Evolutionary conservation across 129 eudicot species (phyloP), one percentile per base, ranked within the genome.

Genomic region (sunflower (Helianthus annuus)): DNA sequence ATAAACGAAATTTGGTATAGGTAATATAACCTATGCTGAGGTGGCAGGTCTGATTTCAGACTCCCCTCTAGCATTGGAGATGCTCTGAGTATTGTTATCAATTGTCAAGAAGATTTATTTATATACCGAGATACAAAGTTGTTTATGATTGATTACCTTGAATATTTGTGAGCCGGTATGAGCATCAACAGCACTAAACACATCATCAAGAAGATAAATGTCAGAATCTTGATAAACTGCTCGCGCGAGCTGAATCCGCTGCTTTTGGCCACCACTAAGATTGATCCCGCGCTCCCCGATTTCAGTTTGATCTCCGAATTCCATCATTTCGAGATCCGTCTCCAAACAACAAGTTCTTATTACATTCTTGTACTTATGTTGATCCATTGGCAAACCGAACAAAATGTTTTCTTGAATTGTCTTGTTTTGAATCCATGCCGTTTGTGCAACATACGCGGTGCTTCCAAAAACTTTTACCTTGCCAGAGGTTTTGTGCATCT

Each of bases 251-350:
- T 91, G 97, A 16, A 91, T 82, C 29, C 97, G 73, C 66, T 91
- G 97, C 83, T 91, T 91, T 79, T 91, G 97, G 8, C 97, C 97
- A 11, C 97, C 97, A 8, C 97, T 91, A 4, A 91, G 93, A 68
- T 91, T 91, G 49, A 91, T 91, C 40, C 97, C 97, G 13, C 96
- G 92, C 53, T 91, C 97, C 63, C 97, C 96, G 39, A 91, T 91
- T 69, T 91, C 97, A 0, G 96, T 91, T 70, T 73, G 91, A 70
- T 89, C 96, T 11, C 96, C 89, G 34, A 69, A 74, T 19, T 83
- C 91, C 87, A 89, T 81, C 39, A 83, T 83, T 60, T 89, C 96
- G 53, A 89, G 27, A 36, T 89, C 91, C 68, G 81, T 89, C 72
- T 76, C 87, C 16, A 89, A 74, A 32, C 78, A 83, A 71, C 96